Conservation (phyloP, 1,284 basidiomycete genomes). For the Fomitopsis pinicola region DNA sequence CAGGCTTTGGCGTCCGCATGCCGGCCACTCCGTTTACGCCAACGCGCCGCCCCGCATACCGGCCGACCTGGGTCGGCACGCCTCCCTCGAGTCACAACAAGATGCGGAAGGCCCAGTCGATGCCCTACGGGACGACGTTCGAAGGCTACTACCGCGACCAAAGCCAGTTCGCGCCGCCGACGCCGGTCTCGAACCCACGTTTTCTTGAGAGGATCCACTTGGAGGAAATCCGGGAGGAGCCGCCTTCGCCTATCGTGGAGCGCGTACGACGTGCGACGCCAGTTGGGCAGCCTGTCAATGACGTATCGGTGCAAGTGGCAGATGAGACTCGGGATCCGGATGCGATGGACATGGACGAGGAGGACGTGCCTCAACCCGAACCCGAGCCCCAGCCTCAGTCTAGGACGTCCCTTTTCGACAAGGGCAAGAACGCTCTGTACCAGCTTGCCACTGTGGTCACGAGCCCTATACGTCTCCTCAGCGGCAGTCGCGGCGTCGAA, state of each 20-base stretch:
- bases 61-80: no score
- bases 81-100: no score
- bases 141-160: no score
- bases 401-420: background rate
- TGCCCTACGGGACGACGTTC: no score
- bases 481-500: background rate
- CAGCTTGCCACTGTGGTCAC: background rate
- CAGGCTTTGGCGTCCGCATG: no score
- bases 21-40: no score
- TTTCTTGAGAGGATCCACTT: background rate
- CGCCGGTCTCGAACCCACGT: background rate
- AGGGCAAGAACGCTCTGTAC: background rate
- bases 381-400: background rate
- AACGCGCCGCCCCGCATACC: no score
- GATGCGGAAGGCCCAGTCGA: no score
- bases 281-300: no score
- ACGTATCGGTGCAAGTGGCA: background rate
- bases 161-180: background rate
- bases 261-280: background rate
- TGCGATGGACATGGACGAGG: background rate
- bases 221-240: background rate
- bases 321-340: background rate
- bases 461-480: background rate
- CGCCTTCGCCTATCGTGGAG: background rate
- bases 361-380: background rate